phyloP scores from a whole-genome alignment of 2,329 filamentous ascomycete species.

The Trichoderma sp. region DNA sequence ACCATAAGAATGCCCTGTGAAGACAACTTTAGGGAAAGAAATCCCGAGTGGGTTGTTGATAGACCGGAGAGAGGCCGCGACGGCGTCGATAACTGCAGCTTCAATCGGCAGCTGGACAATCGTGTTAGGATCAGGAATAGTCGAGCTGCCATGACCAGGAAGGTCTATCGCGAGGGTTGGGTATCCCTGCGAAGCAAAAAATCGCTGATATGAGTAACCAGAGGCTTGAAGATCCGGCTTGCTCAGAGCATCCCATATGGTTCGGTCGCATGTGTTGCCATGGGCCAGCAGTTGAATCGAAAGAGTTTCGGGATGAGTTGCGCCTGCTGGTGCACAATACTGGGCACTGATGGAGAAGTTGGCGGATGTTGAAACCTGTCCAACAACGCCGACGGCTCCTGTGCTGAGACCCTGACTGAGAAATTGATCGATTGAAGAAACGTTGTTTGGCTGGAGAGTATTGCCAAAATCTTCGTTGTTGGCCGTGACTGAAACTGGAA shows the following conservation, averaged over 20 bases:
- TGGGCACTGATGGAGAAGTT: conserved; percentile 1
- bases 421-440: neutral
- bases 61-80: neutral
- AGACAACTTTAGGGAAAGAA: neutral
- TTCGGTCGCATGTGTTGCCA: neutral
- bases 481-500: neutral
- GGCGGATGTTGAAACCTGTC: neutral
- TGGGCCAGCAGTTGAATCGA: neutral
- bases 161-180: neutral
- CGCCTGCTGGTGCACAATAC: conserved; percentile 1
- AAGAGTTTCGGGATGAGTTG: neutral
- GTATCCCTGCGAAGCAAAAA: conserved; percentile 4
- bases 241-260: neutral
- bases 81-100: neutral
- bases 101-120: neutral
- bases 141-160: neutral
- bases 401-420: neutral
- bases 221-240: neutral
- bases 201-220: neutral
- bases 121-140: neutral
- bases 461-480: conserved; percentile 1
- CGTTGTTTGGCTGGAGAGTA: neutral
- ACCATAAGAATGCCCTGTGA: neutral
- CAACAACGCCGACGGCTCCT: neutral
- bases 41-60: neutral